Conservation (phyloP, 805 yeast genomes). For the Wickerhamiella occidentalis region DNA sequence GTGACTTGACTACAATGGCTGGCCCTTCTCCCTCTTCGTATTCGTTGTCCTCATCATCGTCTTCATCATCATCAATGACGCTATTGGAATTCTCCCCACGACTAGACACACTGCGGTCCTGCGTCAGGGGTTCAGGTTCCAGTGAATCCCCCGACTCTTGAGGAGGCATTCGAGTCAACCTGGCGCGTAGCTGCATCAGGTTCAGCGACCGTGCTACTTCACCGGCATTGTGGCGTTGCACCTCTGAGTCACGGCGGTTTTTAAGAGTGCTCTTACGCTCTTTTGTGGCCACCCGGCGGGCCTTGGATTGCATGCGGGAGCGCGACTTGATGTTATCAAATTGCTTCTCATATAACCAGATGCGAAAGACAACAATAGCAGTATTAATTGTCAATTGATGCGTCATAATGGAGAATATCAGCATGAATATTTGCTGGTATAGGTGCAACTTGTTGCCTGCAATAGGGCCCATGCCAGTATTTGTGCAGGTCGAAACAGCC, state of each 20-base stretch:
- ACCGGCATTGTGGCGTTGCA: constrained; percentile 3
- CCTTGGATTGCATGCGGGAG: constrained; percentile 66
- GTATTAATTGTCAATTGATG: constrained; percentile 88
- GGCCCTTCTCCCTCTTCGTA: constrained; percentile 54
- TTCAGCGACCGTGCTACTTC: constrained; percentile 78
- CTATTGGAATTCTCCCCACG: too few species aligned
- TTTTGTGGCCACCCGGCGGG: constrained; percentile 65
- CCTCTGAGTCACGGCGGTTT: constrained; percentile 6
- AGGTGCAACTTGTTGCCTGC: constrained; percentile 49
- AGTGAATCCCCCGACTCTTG: neutral
- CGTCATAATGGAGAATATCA: constrained; percentile 48
- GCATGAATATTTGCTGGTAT: constrained; percentile 72
- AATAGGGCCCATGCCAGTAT: constrained; percentile 82
- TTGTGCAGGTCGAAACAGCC: constrained; percentile 68
- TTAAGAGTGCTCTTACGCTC: constrained; percentile 37
- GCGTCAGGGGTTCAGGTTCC: neutral
- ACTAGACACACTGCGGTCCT: too few species aligned
- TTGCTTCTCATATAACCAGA: constrained; percentile 80
- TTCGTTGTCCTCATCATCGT: constrained; percentile 21
- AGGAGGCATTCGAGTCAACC: neutral
- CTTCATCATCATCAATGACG: neutral
- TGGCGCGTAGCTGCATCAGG: constrained; percentile 42
- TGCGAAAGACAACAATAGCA: constrained; percentile 56
- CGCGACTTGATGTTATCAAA: constrained; percentile 69
- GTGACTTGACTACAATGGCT: constrained; percentile 64